A percentile compares a stretch with the other conserved stretches of the same genome.
phyloP scores from a whole-genome alignment of 1,284 basidiomycete genomes.

The Tremellales sp. region DNA sequence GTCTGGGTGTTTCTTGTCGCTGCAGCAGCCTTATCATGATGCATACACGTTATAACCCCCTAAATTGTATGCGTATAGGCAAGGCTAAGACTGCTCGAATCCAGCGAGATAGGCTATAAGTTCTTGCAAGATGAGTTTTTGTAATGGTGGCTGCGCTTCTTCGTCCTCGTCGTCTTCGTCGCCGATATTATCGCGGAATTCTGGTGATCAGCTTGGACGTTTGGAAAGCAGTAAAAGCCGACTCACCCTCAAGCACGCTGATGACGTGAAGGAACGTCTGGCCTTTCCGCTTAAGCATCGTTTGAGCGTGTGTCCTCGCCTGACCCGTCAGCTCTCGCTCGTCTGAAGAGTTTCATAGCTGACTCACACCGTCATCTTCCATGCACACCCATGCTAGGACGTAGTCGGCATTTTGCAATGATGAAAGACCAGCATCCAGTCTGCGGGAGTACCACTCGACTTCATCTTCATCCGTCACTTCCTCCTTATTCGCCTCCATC shows the following conservation, averaged over 20 bases:
- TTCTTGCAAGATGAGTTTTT: conserved; percentile 28
- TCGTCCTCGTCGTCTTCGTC: conserved; percentile 22
- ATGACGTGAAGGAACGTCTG: conserved; percentile 33
- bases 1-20: neutral
- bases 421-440: conserved; percentile 81
- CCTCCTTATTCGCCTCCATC: conserved; percentile 58
- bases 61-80: neutral
- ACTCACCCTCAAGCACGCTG: conserved; percentile 36
- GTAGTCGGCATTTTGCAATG: conserved; percentile 86
- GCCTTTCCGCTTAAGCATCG: conserved; percentile 68
- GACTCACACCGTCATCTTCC: conserved; percentile 93
- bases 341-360: neutral
- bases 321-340: conserved; percentile 10
- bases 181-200: conserved; percentile 30
- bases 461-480: conserved; percentile 61
- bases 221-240: neutral
- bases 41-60: no score
- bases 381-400: conserved; percentile 91
- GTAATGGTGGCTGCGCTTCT: conserved; percentile 16
- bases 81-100: conserved; percentile 1
- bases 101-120: conserved; percentile 29
- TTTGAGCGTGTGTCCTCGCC: conserved; percentile 61
- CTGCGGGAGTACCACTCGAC: conserved; percentile 76
- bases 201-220: conserved; percentile 12
- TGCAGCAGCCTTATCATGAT: neutral